phyloP scores from a whole-genome alignment of 805 yeast genomes.

The Candida incommunis region DNA sequence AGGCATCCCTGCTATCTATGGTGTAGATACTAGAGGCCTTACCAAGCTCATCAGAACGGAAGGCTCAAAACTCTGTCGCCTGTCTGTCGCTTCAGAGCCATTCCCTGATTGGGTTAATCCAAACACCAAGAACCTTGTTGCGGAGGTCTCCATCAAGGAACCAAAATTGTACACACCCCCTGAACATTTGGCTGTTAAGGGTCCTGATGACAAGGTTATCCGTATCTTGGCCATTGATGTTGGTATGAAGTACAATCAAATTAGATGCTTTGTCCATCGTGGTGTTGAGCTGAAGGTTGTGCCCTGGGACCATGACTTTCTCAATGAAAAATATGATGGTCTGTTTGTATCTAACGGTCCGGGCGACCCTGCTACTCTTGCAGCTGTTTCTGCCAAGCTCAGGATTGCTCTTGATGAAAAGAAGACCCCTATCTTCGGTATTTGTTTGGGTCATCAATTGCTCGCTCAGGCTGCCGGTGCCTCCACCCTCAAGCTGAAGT shows the following conservation, averaged over 20 bases:
- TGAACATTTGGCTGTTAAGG: constrained; percentile 32
- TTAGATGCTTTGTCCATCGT: constrained; percentile 88
- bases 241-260: constrained; percentile 96
- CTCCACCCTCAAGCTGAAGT: constrained; percentile 76
- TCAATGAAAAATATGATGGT: constrained; percentile 80
- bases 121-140: constrained; percentile 80
- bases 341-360: constrained; percentile 96
- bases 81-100: constrained; percentile 38
- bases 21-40: constrained; percentile 91
- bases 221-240: constrained; percentile 88
- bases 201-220: constrained; percentile 62
- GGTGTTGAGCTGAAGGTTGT: constrained; percentile 95
- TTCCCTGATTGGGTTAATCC: constrained; percentile 90
- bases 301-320: constrained; percentile 86
- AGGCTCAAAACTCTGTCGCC: constrained; percentile 89
- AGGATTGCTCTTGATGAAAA: constrained; percentile 42
- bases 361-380: constrained; percentile 91
- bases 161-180: constrained; percentile 71
- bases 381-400: constrained; percentile 49
- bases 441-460: constrained; percentile 96
- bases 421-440: constrained; percentile 89
- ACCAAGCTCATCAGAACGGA: constrained; percentile 85
- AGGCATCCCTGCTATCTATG: constrained; percentile 91
- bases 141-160: constrained; percentile 66
- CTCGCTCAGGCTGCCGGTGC: constrained; percentile 95